phyloP scores from a whole-genome alignment of 257 asterid genomes.

The Capsicum pubescens region DNA sequence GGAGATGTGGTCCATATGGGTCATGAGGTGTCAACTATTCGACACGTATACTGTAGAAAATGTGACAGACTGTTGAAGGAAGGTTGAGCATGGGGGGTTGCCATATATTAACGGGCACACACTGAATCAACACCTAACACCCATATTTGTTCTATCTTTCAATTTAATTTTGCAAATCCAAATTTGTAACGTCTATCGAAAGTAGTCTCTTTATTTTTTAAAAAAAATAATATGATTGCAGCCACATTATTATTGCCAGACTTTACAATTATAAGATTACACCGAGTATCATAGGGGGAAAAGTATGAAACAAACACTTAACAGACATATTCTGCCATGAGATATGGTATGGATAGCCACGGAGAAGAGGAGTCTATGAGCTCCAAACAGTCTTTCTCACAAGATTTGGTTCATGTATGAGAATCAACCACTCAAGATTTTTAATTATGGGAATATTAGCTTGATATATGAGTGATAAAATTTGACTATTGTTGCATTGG shows the following conservation, averaged over 20 bases:
- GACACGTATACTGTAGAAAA: slow-evolving; percentile 48
- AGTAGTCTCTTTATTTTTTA: too few relatives aligned
- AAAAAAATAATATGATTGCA: too few relatives aligned
- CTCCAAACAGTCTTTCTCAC: not conserved
- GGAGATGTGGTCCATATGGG: slow-evolving; percentile 79
- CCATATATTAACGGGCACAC: slow-evolving; percentile 29
- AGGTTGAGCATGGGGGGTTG: slow-evolving; percentile 22
- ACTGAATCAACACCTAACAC: not conserved
- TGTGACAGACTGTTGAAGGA: slow-evolving; percentile 53
- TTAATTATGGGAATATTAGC: not conserved
- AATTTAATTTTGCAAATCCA: not conserved
- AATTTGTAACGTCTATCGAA: not conserved
- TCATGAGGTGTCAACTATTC: not conserved
- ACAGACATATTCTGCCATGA: not conserved
- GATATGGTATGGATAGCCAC: not conserved
- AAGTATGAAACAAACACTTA: not conserved
- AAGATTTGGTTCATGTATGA: not conserved
- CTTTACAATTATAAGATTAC: too few relatives aligned
- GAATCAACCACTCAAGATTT: not conserved
- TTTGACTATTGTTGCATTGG: not conserved
- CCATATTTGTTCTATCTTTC: not conserved
- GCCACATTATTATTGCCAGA: too few relatives aligned
- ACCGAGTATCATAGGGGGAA: not conserved
- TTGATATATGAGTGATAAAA: not conserved
- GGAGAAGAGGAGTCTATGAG: not conserved